Percentiles rank a stretch among this genome's conserved stretches.
Evolutionary conservation across 2,329 filamentous ascomycete species (phyloP).

Genomic region (Beauveria scarabaeidicola): DNA sequence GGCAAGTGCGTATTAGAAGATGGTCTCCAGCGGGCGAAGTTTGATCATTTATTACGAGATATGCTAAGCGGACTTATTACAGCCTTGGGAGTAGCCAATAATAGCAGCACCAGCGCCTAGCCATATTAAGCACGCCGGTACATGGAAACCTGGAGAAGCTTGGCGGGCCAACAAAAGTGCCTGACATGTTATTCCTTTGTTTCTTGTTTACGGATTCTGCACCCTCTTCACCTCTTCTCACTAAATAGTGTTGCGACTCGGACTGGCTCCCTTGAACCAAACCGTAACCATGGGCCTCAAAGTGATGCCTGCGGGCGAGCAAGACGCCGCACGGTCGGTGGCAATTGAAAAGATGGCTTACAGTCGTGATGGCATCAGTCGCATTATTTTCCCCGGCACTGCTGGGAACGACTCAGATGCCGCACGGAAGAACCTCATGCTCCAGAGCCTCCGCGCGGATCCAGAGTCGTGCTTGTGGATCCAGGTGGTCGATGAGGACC

Average conservation of each 20-base stretch:
- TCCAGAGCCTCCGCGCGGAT: slow-evolving; percentile 17
- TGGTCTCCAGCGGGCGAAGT: no score
- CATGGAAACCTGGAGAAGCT: slow-evolving; percentile 6
- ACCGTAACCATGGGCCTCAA: slow-evolving; percentile 5
- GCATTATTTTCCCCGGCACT: slow-evolving; percentile 24
- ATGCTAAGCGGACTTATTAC: no score
- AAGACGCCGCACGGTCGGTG: slow-evolving; percentile 8
- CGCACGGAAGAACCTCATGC: slow-evolving; percentile 17
- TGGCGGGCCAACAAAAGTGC: neutral
- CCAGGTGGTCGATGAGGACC: slow-evolving; percentile 27
- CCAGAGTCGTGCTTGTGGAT: slow-evolving; percentile 23
- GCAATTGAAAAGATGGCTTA: slow-evolving; percentile 11
- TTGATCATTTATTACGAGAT: no score
- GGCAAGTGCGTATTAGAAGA: no score
- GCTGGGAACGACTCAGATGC: slow-evolving; percentile 15
- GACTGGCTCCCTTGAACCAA: neutral
- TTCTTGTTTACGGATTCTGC: neutral
- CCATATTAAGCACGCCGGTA: slow-evolving; percentile 5
- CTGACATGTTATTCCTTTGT: neutral
- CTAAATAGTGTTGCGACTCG: no score
- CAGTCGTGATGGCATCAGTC: slow-evolving; percentile 17
- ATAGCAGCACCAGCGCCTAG: neutral
- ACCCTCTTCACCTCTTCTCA: neutral
- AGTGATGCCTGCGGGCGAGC: slow-evolving; percentile 1
- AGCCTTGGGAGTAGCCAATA: neutral